Percentiles rank a stretch among this genome's conserved stretches.
These are phyloP conservation scores for Inonotus hispidus DNA, from an alignment of 1,284 basidiomycete genomes.

Conservation along the genomic window DNA sequence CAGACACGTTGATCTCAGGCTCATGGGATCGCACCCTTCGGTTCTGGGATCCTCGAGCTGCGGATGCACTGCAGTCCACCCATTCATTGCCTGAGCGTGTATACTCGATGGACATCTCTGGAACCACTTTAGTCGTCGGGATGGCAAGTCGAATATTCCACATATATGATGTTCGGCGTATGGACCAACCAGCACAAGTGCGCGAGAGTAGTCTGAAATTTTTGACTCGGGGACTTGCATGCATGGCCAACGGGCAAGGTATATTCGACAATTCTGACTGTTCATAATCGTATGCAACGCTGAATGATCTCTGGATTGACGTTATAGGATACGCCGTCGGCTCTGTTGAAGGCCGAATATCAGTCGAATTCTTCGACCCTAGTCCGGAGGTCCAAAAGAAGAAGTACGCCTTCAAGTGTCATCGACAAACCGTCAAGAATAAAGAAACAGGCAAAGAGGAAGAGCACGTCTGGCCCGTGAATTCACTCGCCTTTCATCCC, in stretches of 20 bases:
- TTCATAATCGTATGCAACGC: too few relatives aligned
- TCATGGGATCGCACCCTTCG: constrained; percentile 89
- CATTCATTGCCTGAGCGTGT: constrained; percentile 76
- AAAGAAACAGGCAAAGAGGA: constrained; percentile 46
- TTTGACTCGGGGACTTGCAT: constrained; percentile 86
- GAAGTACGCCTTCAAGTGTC: constrained; percentile 99
- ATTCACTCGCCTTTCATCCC: constrained; percentile 92
- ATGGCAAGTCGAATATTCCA: constrained; percentile 87
- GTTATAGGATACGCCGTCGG: constrained; percentile 85
- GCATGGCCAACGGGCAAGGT: constrained; percentile 93
- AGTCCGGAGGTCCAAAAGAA: constrained; percentile 71
- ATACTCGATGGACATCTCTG: constrained; percentile 74
- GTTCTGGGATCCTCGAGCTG: constrained; percentile 79
- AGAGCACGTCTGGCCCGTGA: constrained; percentile 99
- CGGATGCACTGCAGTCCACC: constrained; percentile 54
- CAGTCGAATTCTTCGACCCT: constrained; percentile 95
- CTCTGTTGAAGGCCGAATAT: constrained; percentile 93
- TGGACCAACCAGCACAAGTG: constrained; percentile 67
- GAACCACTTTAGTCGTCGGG: constrained; percentile 77
- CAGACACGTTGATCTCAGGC: constrained; percentile 74
- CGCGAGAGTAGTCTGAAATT: constrained; percentile 94
- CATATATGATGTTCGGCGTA: constrained; percentile 79
- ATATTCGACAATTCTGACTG: constrained; percentile 21
- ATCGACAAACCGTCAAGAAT: constrained; percentile 72
- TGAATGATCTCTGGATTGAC: neutral